A percentile compares a stretch with the other conserved stretches of the same genome.
Conservation (phyloP, 2,329 filamentous ascomycete genomes). For the Beauveria scarabaeidicola region DNA sequence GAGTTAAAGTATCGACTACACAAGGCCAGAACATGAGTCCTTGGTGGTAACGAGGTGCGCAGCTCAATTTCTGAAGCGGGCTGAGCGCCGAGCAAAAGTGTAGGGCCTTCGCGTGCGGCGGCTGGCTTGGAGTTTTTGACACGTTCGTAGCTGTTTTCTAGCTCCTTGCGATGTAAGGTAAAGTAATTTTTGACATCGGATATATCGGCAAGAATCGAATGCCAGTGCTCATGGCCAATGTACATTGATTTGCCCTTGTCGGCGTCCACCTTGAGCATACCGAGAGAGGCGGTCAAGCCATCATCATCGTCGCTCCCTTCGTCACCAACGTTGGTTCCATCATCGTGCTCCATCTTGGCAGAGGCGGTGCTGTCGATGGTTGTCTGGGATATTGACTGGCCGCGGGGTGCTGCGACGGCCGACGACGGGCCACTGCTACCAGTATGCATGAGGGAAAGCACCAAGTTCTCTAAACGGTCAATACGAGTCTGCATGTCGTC, state of each 20-base stretch:
- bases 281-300: conserved; percentile 61
- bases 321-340: conserved; percentile 46
- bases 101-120: conserved; percentile 55
- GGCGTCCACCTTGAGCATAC: conserved; percentile 71
- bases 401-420: conserved; percentile 24
- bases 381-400: conserved; percentile 28
- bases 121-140: conserved; percentile 61
- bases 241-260: conserved; percentile 75
- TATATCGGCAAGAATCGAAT: conserved; percentile 71
- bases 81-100: conserved; percentile 69
- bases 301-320: conserved; percentile 62
- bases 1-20: conserved; percentile 89
- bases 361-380: conserved; percentile 37
- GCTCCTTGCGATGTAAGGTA: conserved; percentile 73
- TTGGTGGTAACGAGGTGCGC: conserved; percentile 69
- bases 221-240: conserved; percentile 77
- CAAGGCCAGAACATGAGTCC: conserved; percentile 73
- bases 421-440: conserved; percentile 47
- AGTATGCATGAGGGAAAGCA: conserved; percentile 89
- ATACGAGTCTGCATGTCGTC: conserved; percentile 99
- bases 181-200: conserved; percentile 93
- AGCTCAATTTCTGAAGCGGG: conserved; percentile 68
- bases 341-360: conserved; percentile 44
- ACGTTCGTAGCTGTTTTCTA: conserved; percentile 72
- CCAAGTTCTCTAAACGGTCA: conserved; percentile 84